A percentile compares a stretch with the other conserved stretches of the same genome.
phyloP scores from a whole-genome alignment of 768 basidiomycete species.

The Antrodiella citrinella region DNA sequence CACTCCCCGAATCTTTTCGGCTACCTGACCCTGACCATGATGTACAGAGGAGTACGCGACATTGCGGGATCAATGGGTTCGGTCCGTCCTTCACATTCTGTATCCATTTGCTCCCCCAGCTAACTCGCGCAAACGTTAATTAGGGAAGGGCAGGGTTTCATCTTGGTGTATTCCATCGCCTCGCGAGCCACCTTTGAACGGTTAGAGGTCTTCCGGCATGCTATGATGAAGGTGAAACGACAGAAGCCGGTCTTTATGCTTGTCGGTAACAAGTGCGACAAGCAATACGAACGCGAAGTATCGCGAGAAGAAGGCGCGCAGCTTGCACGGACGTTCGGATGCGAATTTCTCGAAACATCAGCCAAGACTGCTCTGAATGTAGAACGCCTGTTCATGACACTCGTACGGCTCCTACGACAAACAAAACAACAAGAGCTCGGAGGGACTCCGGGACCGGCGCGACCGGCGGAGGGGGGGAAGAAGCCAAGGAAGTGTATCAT shows the following conservation, averaged over 20 bases:
- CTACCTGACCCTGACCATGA: slow-evolving; percentile 12
- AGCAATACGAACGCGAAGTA: slow-evolving; percentile 85
- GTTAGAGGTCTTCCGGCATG: slow-evolving; percentile 83
- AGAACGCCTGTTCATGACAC: slow-evolving; percentile 79
- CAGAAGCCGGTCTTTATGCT: slow-evolving; percentile 84
- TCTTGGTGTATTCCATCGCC: slow-evolving; percentile 93
- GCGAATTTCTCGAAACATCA: slow-evolving; percentile 94
- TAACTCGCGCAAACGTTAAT: slow-evolving; percentile 6
- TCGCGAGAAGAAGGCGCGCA: slow-evolving; percentile 82
- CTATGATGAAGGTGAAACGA: slow-evolving; percentile 84
- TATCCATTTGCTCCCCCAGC: slow-evolving; percentile 8
- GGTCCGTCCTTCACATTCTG: slow-evolving; percentile 44
- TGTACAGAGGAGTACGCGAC: slow-evolving; percentile 90
- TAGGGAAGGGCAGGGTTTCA: slow-evolving; percentile 97
- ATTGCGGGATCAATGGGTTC: slow-evolving; percentile 95
- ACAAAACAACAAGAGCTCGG: slow-evolving; percentile 47
- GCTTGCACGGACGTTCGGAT: slow-evolving; percentile 77
- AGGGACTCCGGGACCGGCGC: slow-evolving; percentile 25
- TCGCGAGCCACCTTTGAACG: slow-evolving; percentile 90
- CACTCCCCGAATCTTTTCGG: not conserved
- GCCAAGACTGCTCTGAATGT: slow-evolving; percentile 94
- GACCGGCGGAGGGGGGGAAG: slow-evolving; percentile 28
- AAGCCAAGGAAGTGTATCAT: slow-evolving; percentile 61
- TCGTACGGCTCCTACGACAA: slow-evolving; percentile 77
- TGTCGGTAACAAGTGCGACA: slow-evolving; percentile 95